These are phyloP conservation scores for Collariella sp. DNA, from an alignment of 495 filamentous ascomycete genomes.

Conservation along the genomic window DNA sequence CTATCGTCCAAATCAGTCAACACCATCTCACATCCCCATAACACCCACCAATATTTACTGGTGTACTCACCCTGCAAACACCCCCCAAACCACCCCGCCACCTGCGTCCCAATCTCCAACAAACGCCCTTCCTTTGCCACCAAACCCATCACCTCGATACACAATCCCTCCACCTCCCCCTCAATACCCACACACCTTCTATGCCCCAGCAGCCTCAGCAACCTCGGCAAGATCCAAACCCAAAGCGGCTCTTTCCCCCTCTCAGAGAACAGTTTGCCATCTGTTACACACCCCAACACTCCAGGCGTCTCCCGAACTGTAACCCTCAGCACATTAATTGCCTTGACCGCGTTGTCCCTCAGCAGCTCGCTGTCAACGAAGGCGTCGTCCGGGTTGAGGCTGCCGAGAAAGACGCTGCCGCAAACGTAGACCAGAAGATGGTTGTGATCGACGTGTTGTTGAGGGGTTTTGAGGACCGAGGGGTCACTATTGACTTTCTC, in stretches of 20 bases:
- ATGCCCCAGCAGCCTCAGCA: slow-evolving; percentile 50
- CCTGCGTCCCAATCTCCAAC: slow-evolving; percentile 37
- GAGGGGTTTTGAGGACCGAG: slow-evolving; percentile 35
- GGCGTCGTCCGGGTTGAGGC: slow-evolving; percentile 50
- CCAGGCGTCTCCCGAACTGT: slow-evolving; percentile 67
- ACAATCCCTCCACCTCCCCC: slow-evolving; percentile 44
- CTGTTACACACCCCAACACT: slow-evolving; percentile 48
- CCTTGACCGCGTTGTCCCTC: slow-evolving; percentile 58
- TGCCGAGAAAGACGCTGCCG: slow-evolving; percentile 68
- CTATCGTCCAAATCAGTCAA: slow-evolving; percentile 5
- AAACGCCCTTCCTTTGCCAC: slow-evolving; percentile 30
- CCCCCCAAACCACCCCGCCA: slow-evolving; percentile 38
- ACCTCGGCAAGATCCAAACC: slow-evolving; percentile 66
- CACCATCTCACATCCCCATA: not conserved
- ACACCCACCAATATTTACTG: not conserved
- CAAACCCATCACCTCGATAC: slow-evolving; percentile 35
- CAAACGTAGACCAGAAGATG: slow-evolving; percentile 78
- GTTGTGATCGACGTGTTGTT: slow-evolving; percentile 63
- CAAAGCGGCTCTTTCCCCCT: slow-evolving; percentile 57
- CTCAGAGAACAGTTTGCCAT: slow-evolving; percentile 31
- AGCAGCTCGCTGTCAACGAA: slow-evolving; percentile 46
- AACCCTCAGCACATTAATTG: slow-evolving; percentile 52
- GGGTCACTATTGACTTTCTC: slow-evolving; percentile 37
- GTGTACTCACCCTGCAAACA: slow-evolving; percentile 31
- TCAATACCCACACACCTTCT: slow-evolving; percentile 32